Conservation (phyloP, 164 flowering plant genomes). For the Vitis cinerea region DNA sequence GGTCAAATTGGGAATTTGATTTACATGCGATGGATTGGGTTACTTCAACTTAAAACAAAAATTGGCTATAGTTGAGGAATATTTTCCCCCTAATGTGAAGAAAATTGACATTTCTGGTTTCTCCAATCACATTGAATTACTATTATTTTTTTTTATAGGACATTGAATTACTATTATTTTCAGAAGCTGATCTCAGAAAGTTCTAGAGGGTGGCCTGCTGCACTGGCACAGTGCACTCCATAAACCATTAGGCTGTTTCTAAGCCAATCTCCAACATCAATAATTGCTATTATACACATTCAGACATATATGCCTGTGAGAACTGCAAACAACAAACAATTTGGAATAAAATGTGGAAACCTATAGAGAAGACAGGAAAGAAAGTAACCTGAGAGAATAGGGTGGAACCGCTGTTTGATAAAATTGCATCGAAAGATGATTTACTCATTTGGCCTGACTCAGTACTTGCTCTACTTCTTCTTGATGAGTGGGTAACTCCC, state of each 20-base stretch:
- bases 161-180: neutral
- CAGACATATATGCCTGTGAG: too few relatives aligned
- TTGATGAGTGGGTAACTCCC: conserved; percentile 53
- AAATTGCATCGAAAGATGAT: conserved; percentile 82
- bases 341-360: too few relatives aligned
- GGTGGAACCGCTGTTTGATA: conserved; percentile 44
- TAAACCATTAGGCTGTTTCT: neutral
- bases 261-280: neutral
- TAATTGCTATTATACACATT: neutral
- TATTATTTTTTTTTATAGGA: too few relatives aligned
- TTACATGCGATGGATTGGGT: too few relatives aligned
- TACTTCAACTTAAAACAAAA: too few relatives aligned
- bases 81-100: too few relatives aligned
- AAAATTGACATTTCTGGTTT: too few relatives aligned
- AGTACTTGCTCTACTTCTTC: conserved; percentile 62
- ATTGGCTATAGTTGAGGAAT: too few relatives aligned
- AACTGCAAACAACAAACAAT: neutral
- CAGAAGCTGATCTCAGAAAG: neutral
- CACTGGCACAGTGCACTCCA: neutral
- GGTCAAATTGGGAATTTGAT: too few relatives aligned
- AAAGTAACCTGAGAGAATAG: conserved; percentile 56
- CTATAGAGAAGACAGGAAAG: neutral
- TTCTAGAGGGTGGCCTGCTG: neutral
- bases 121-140: too few relatives aligned
- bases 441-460: conserved; percentile 56